Percentiles rank a stretch among this genome's conserved stretches.
phyloP scores from a whole-genome alignment of 306 rosid species.

The Acacia melanoxylon region DNA sequence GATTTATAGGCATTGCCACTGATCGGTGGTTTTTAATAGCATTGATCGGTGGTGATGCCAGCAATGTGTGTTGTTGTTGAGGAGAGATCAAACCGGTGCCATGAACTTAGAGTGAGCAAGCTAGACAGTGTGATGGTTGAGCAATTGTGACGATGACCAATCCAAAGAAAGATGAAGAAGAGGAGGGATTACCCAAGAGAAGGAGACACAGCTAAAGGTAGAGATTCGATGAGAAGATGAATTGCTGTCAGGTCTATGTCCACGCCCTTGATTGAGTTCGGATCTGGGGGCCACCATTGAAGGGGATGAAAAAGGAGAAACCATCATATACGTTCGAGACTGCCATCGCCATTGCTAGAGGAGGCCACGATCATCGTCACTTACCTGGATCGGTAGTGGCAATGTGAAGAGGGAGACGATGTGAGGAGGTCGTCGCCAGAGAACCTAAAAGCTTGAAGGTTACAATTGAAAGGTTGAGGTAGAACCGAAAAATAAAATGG shows the following conservation, averaged over 20 bases:
- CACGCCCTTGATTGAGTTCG: too few species aligned
- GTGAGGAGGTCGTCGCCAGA: too few species aligned
- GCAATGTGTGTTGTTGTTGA: slow-evolving; percentile 30
- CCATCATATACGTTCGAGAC: too few species aligned
- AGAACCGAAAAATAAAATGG: accelerated
- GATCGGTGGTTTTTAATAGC: accelerated
- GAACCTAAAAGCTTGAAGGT: accelerated
- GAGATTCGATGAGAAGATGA: too few species aligned
- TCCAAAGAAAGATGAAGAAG: background rate
- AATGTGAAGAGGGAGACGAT: accelerated
- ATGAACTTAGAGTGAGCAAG: background rate
- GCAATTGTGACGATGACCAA: slow-evolving; percentile 36
- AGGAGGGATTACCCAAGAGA: background rate
- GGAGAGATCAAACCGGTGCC: background rate
- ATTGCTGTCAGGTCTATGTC: too few species aligned
- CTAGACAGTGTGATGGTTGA: slow-evolving; percentile 6
- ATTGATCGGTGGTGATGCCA: background rate
- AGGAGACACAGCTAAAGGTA: background rate
- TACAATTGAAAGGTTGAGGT: accelerated
- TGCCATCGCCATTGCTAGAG: too few species aligned
- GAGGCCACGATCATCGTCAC: too few species aligned
- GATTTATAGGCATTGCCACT: accelerated
- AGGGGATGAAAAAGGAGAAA: too few species aligned
- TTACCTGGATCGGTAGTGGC: too few species aligned
- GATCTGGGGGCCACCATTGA: too few species aligned